phyloP scores from a whole-genome alignment of 805 yeast genomes.

The Yarrowia keelungensis region DNA sequence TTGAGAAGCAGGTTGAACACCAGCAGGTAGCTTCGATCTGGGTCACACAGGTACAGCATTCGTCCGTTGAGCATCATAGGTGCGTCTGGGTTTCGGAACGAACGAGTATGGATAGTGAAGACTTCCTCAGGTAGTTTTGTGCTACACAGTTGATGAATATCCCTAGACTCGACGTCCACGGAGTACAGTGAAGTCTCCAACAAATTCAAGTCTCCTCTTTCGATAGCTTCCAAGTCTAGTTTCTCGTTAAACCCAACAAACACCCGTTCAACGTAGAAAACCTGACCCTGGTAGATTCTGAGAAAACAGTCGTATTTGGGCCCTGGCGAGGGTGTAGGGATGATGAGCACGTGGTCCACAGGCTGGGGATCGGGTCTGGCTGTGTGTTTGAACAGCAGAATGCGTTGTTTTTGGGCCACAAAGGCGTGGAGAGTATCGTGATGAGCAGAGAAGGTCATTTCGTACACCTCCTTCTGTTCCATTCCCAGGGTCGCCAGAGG shows the following conservation, averaged over 20 bases:
- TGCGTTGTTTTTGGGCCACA: background rate
- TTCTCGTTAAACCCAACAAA: slow-evolving; percentile 6
- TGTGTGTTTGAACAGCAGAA: background rate
- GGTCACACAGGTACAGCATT: slow-evolving; percentile 13
- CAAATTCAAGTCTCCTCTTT: background rate
- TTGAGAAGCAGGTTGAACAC: slow-evolving; percentile 8
- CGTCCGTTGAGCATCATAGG: slow-evolving; percentile 9
- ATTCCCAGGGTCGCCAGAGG: background rate
- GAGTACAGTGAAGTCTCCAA: background rate
- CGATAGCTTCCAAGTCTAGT: background rate
- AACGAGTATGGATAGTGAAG: background rate
- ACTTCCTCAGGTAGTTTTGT: slow-evolving; percentile 17
- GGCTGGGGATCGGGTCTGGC: background rate
- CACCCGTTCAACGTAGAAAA: slow-evolving; percentile 7
- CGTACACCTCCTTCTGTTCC: slow-evolving; percentile 8
- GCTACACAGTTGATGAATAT: background rate
- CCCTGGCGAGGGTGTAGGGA: background rate
- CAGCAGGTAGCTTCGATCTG: slow-evolving; percentile 3
- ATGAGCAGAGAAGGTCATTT: slow-evolving; percentile 1
- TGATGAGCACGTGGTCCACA: slow-evolving; percentile 3
- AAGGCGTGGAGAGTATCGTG: background rate
- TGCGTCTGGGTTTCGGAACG: slow-evolving; percentile 2
- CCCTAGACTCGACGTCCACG: background rate
- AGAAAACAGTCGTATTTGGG: slow-evolving; percentile 4
- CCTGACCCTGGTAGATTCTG: slow-evolving; percentile 9